Conservation (phyloP, 129 eudicot species). For the Helianthus tuberosus region DNA sequence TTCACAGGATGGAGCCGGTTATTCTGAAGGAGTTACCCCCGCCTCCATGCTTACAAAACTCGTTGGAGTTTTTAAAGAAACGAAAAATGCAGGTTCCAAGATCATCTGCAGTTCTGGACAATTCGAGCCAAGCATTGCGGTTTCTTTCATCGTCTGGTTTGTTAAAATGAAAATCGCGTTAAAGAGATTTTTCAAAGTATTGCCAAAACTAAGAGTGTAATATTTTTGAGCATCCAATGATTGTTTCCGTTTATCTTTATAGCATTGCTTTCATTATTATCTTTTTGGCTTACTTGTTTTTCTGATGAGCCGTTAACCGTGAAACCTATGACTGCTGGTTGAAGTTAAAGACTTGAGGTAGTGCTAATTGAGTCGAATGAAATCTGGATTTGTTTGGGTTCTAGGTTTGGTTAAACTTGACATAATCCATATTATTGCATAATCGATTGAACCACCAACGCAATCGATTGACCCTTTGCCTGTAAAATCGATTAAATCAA, state of each 20-base stretch:
- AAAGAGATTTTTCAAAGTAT: background rate
- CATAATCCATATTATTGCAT: background rate
- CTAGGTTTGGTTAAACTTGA: background rate
- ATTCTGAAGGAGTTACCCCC: constrained; percentile 74
- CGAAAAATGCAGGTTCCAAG: constrained; percentile 73
- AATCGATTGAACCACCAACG: too few species aligned
- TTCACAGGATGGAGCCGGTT: constrained; percentile 63
- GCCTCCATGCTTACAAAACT: constrained; percentile 71
- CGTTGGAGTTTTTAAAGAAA: constrained; percentile 80
- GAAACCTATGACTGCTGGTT: background rate
- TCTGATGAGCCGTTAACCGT: background rate
- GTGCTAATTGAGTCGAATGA: background rate
- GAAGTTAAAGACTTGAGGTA: background rate
- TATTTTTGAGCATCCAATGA: constrained; percentile 8
- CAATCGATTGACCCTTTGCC: too few species aligned
- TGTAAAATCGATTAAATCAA: too few species aligned
- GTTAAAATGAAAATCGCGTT: constrained; percentile 33
- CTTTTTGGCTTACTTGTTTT: background rate
- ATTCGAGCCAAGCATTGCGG: constrained; percentile 80
- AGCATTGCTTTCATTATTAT: background rate
- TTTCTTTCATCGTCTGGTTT: constrained; percentile 67
- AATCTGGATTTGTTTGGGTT: background rate
- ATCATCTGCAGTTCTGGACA: constrained; percentile 82
- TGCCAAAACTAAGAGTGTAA: background rate
- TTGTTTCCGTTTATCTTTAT: constrained; percentile 13